Percentiles rank a stretch among this genome's conserved stretches.
Evolutionary conservation across 2,329 filamentous ascomycete genomes (phyloP).

Genomic region (Xylaria sp.): DNA sequence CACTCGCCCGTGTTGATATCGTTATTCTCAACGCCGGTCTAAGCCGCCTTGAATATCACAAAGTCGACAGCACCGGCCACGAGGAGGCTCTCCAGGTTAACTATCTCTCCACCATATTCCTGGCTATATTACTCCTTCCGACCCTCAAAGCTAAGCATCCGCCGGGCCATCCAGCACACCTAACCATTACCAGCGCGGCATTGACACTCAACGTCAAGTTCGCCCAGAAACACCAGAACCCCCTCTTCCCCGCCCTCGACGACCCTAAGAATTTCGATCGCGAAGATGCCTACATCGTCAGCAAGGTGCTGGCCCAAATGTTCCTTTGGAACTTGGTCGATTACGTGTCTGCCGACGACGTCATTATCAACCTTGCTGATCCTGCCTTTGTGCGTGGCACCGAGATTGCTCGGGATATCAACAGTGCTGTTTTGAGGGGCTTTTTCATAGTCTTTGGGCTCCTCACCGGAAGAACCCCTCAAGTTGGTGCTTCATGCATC

Average conservation of each 20-base stretch:
- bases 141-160: conserved; percentile 29
- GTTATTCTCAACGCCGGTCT: conserved; percentile 39
- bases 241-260: conserved; percentile 38
- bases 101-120: conserved; percentile 36
- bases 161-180: conserved; percentile 14
- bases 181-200: conserved; percentile 33
- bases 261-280: conserved; percentile 33
- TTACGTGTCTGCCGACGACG: conserved; percentile 53
- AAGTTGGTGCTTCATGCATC: conserved; percentile 58
- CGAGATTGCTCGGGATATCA: conserved; percentile 51
- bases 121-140: conserved; percentile 34
- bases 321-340: conserved; percentile 52
- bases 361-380: conserved; percentile 60
- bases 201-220: conserved; percentile 27
- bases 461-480: conserved; percentile 46
- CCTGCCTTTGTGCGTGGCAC: conserved; percentile 60
- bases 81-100: conserved; percentile 38
- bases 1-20: conserved; percentile 40
- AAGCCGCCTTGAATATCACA: background rate
- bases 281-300: conserved; percentile 23
- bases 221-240: background rate
- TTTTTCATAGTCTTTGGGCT: conserved; percentile 21
- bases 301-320: conserved; percentile 50
- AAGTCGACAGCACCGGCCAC: conserved; percentile 31
- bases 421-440: background rate